Conservation (phyloP, 768 basidiomycete species). For the Lentinus brumalis region DNA sequence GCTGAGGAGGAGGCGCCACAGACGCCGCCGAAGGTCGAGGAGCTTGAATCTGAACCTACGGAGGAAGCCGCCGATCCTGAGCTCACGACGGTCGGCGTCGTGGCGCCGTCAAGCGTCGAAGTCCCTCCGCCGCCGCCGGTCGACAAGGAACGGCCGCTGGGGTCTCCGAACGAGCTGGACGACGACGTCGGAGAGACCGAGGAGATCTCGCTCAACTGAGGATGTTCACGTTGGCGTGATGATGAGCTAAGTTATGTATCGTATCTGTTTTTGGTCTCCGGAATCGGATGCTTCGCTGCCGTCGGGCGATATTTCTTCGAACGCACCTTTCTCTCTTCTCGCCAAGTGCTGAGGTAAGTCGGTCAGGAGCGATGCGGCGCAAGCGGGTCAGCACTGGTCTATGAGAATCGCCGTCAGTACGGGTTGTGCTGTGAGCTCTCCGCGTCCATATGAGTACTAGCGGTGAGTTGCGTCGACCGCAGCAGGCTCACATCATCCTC, state of each 20-base stretch:
- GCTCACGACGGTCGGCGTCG: conserved; percentile 35
- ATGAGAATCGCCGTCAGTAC: too few relatives aligned
- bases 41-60: not conserved
- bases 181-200: conserved; percentile 82
- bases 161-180: conserved; percentile 49
- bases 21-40: conserved; percentile 11
- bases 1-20: conserved; percentile 19
- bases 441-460: too few relatives aligned
- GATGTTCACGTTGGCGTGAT: not conserved
- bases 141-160: conserved; percentile 60
- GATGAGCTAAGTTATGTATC: not conserved
- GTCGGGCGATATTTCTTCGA: too few relatives aligned
- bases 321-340: too few relatives aligned
- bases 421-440: too few relatives aligned
- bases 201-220: conserved; percentile 50
- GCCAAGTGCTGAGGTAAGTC: too few relatives aligned
- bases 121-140: conserved; percentile 81
- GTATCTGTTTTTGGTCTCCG: not conserved
- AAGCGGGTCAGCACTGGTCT: too few relatives aligned
- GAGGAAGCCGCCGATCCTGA: conserved; percentile 13
- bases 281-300: too few relatives aligned
- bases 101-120: conserved; percentile 67
- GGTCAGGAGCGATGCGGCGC: too few relatives aligned
- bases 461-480: too few relatives aligned
- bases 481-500: too few relatives aligned